These are phyloP conservation scores for Juglanconis oblonga DNA, from an alignment of 2,329 filamentous ascomycete species.

Conservation along the genomic window DNA sequence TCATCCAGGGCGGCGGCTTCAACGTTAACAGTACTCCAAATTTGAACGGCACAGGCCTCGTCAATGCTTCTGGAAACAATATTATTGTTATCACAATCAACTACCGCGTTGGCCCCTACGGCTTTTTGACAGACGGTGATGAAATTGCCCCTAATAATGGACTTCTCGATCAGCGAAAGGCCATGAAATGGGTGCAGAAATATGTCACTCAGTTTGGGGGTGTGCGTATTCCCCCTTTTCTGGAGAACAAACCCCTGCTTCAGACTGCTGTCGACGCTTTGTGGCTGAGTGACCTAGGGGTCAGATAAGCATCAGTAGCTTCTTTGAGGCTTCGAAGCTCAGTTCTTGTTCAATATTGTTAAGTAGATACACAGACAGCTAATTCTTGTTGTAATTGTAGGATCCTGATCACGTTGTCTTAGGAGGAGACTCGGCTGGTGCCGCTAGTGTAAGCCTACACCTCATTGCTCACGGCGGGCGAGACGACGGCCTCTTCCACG, in stretches of 20 bases:
- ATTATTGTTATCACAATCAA: conserved; percentile 73
- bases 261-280: too few relatives aligned
- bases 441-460: conserved; percentile 61
- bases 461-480: conserved; percentile 53
- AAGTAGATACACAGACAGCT: not conserved
- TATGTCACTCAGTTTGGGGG: conserved; percentile 68
- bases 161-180: conserved; percentile 67
- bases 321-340: not conserved
- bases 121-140: conserved; percentile 64
- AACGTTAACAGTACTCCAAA: conserved; percentile 42
- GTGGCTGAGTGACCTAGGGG: too few relatives aligned
- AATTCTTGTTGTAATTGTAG: not conserved
- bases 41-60: conserved; percentile 56
- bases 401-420: conserved; percentile 66
- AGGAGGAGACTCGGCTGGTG: conserved; percentile 68
- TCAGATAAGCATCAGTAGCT: too few relatives aligned
- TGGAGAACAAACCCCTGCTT: not conserved
- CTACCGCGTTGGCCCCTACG: conserved; percentile 72
- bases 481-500: conserved; percentile 48
- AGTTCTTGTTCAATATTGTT: not conserved
- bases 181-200: conserved; percentile 66
- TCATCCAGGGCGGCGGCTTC: conserved; percentile 52
- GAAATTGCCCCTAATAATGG: conserved; percentile 63
- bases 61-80: conserved; percentile 52
- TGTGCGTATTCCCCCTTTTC: not conserved